phyloP scores from a whole-genome alignment of 108 stramenopile species.

The Nannochloropsis granulata region DNA sequence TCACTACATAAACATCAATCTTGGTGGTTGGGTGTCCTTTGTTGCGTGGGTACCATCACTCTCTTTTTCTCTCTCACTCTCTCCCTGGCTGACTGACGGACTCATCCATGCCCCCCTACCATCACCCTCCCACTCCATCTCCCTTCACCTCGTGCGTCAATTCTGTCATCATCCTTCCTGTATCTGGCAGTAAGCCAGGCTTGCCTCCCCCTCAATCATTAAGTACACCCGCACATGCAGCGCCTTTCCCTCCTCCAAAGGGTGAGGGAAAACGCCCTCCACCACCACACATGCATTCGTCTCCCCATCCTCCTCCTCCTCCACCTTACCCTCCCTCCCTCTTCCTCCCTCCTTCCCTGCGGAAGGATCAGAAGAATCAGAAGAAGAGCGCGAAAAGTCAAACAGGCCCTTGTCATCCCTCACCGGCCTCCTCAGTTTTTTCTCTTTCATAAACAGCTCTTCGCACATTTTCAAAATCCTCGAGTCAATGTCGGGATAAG shows the following conservation, averaged over 20 bases:
- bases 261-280: background rate
- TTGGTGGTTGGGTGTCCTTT: no score
- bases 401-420: background rate
- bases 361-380: no score
- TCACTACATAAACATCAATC: no score
- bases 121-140: no score
- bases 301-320: background rate
- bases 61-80: no score
- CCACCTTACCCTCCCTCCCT: background rate
- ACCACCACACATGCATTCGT: background rate
- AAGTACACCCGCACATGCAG: background rate
- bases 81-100: no score
- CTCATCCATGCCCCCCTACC: no score
- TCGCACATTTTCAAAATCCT: background rate
- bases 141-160: no score
- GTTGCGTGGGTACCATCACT: no score
- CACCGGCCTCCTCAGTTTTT: background rate
- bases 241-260: background rate
- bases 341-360: background rate
- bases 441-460: background rate
- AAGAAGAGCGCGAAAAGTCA: no score
- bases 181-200: background rate
- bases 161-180: background rate
- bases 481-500: background rate
- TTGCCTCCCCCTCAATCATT: background rate